These are phyloP conservation scores for Phytopythium sindhum DNA, from an alignment of 352 stramenopile genomes.

Conservation along the genomic window DNA sequence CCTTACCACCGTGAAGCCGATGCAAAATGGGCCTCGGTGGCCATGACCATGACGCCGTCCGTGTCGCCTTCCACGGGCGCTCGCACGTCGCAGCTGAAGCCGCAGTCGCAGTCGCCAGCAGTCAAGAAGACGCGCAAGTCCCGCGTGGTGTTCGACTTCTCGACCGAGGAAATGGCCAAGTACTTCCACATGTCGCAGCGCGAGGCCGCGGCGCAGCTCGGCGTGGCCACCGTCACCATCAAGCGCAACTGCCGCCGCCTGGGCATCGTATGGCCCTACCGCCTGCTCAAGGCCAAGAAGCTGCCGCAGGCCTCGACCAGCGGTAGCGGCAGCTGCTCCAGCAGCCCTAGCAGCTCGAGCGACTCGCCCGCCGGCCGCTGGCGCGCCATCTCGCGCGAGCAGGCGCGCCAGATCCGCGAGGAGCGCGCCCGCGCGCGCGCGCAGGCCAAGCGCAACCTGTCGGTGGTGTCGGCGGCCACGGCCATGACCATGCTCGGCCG, in stretches of 20 bases:
- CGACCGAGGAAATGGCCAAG: conserved; percentile 45
- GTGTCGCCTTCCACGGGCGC: not conserved
- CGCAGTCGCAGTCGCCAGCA: not conserved
- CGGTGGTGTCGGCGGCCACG: conserved; percentile 23
- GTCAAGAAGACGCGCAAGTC: conserved; percentile 39
- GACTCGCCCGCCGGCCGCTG: conserved; percentile 10
- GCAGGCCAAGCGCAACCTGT: conserved; percentile 23
- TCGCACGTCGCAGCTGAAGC: not conserved
- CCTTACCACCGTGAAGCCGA: not conserved
- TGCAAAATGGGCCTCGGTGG: conserved; percentile 6
- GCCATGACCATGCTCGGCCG: conserved; percentile 22
- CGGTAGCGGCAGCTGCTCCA: no score
- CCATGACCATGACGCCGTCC: not conserved
- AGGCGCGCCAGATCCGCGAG: conserved; percentile 30
- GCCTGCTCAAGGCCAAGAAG: conserved; percentile 50
- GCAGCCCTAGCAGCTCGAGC: not conserved
- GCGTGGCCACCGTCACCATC: conserved; percentile 56
- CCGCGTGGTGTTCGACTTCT: conserved; percentile 54
- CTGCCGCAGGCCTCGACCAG: conserved; percentile 22
- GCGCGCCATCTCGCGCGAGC: conserved; percentile 33
- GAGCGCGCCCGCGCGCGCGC: conserved; percentile 27
- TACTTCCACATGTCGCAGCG: conserved; percentile 61
- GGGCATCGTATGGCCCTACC: conserved; percentile 58
- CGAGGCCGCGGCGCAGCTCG: conserved; percentile 45
- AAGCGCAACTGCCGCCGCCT: conserved; percentile 59